A percentile compares a stretch with the other conserved stretches of the same genome.
Evolutionary conservation across 73 alveolate genomes (phyloP).

Genomic region (Tetrahymena thermophila): DNA sequence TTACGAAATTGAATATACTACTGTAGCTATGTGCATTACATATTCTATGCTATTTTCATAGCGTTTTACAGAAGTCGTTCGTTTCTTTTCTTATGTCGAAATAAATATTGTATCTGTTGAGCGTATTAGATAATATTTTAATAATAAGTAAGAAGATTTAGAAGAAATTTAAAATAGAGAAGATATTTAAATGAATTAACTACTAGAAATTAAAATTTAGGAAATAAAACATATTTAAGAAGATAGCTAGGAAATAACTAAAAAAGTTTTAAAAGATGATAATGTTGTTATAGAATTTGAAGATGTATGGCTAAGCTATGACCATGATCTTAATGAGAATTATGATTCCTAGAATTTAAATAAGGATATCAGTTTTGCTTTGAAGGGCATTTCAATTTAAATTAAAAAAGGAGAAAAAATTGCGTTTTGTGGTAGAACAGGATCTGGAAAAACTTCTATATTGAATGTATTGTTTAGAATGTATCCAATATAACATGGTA

Average conservation of each 20-base stretch:
- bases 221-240: too few relatives aligned
- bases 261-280: background rate
- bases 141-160: background rate
- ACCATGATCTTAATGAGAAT: background rate
- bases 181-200: background rate
- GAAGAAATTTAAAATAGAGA: background rate
- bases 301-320: background rate
- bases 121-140: background rate
- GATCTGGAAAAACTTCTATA: slow-evolving; percentile 66
- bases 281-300: too few relatives aligned
- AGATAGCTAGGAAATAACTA: too few relatives aligned
- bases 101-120: slow-evolving; percentile 10
- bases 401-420: slow-evolving; percentile 49
- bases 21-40: background rate
- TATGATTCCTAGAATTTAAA: too few relatives aligned
- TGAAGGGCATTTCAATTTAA: slow-evolving; percentile 42
- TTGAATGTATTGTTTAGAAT: slow-evolving; percentile 33
- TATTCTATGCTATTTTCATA: slow-evolving; percentile 6
- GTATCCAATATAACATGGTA: slow-evolving; percentile 47
- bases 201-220: background rate
- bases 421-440: slow-evolving; percentile 75
- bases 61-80: slow-evolving; percentile 5
- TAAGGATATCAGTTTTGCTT: slow-evolving; percentile 2
- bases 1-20: background rate
- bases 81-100: slow-evolving; percentile 1